Evolutionary conservation across 306 rosid species (phyloP), one percentile per base, ranked within the genome.

Genomic region (Argentina anserina): DNA sequence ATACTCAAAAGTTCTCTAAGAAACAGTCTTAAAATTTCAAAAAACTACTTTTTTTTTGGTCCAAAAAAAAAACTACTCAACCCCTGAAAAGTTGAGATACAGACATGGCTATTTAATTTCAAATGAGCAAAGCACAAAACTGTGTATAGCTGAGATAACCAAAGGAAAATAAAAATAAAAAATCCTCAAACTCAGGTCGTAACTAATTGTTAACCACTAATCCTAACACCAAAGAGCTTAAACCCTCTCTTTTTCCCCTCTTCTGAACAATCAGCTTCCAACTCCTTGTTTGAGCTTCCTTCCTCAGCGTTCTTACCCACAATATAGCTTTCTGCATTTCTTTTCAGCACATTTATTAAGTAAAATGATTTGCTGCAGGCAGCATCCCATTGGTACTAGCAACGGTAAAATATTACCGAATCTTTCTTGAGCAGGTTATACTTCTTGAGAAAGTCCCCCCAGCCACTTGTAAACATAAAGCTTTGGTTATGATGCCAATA

Each of bases 201-300:
- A 45, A 6, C 65, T 4, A 18, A 61, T 50, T 20, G 29, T 64
- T 62, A 69, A n/a, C 69, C 59, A 65, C 33, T 46, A 37, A 75
- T 75, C 55, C 53, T 21, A 39, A 75, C 58, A 52, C 78, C 78
- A 65, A 75, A 75, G 10, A 75, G 72, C 42, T 37, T 65, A 33
- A 75, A 9, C 23, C 40, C 56, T 41, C 29, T 17, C 20, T 25
- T 46, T 21, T 46, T 8, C 15, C 4, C 8, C 25, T 36, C 20
- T 17, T 18, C 36, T 12, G 34, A 31, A 43, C 12, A 0, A 56
- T 17, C 58, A 20, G 10, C 34, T 12, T 73, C 60, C n/a, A 18
- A 23, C 60, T 31, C 69, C 31, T 13, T n/a, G 8, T 45, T 62
- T 23, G 26, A 0, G 43, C 45, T 21, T 40, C 76, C 43, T 33